Conservation (phyloP, 148 eudicot genomes). For the Silene conica region DNA sequence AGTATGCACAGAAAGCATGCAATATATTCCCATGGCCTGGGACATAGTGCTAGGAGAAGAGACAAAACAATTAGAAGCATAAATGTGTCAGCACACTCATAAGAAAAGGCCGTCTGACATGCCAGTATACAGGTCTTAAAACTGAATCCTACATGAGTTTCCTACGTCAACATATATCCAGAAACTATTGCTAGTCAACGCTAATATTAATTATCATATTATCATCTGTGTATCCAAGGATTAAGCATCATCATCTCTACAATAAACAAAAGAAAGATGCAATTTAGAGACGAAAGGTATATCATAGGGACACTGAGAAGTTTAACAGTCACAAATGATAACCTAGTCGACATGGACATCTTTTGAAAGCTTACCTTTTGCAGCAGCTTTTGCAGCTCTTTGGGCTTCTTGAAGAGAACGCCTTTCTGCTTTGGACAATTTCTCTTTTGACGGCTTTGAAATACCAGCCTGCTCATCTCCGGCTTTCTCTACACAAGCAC, state of each 20-base stretch:
- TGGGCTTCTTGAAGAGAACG: constrained; percentile 95
- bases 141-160: neutral
- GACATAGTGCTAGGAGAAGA: too few relatives aligned
- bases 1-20: too few relatives aligned
- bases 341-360: neutral
- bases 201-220: neutral
- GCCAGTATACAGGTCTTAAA: neutral
- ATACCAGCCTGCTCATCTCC: constrained; percentile 37
- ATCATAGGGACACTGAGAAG: neutral
- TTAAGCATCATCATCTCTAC: neutral
- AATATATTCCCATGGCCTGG: too few relatives aligned
- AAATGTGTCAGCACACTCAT: neutral
- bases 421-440: constrained; percentile 87
- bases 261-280: neutral
- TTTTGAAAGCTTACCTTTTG: constrained; percentile 48
- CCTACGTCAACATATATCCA: neutral
- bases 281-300: neutral
- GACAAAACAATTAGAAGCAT: neutral
- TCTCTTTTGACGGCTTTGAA: constrained; percentile 67
- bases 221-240: neutral
- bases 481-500: constrained; percentile 46
- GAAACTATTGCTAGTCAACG: neutral
- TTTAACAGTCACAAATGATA: neutral
- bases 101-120: neutral
- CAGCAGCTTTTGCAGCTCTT: constrained; percentile 91